phyloP scores from a whole-genome alignment of 306 rosid species.

The Medicago truncatula region MtrunA17r5.0-ANR NC_053049.1:10187501-10188000 shows the following conservation, averaged over 20 bases:
- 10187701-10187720: constrained; percentile 18
- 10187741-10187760: constrained; percentile 20
- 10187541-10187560: not conserved
- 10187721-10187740: constrained; percentile 31
- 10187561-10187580: not conserved
- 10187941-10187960: not conserved
- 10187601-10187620: too few relatives aligned
- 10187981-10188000: not conserved
- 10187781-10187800: constrained; percentile 32
- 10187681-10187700: constrained; percentile 11
- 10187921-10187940: not conserved
- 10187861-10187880: not conserved
- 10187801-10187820: constrained; percentile 29
- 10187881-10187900: not conserved
- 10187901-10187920: not conserved
- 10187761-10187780: not conserved
- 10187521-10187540: not conserved
- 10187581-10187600: not conserved
- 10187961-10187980: not conserved
- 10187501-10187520: too few relatives aligned
- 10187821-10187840: constrained; percentile 26
- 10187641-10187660: constrained; percentile 18
- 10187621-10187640: too few relatives aligned
- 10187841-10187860: constrained; percentile 5
- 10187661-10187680: not conserved